A percentile compares a stretch with the other conserved stretches of the same genome.
Evolutionary conservation across 345 rosid genomes (phyloP).

Genomic region (Brassica cretica): DNA sequence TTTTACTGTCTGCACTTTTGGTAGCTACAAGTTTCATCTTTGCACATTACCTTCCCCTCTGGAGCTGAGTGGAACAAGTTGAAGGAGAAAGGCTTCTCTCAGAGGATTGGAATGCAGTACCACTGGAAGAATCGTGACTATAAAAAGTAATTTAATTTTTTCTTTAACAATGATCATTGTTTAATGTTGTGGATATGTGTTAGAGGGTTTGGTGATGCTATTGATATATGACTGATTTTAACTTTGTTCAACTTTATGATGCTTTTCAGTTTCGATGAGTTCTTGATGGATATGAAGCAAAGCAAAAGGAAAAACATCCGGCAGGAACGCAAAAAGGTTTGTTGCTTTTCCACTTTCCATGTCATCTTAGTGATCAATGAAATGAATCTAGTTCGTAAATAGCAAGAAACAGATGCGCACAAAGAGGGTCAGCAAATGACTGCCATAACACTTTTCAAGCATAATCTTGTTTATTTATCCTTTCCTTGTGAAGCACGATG

Average conservation of each 20-base stretch:
- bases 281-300: constrained; percentile 94
- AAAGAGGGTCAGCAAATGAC: neutral
- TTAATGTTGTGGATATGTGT: neutral
- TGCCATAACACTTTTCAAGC: neutral
- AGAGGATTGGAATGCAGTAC: constrained; percentile 92
- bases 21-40: constrained; percentile 79
- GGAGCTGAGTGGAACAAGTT: constrained; percentile 74
- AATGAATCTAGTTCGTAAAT: neutral
- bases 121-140: constrained; percentile 92
- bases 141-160: constrained; percentile 52
- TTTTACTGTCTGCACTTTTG: neutral
- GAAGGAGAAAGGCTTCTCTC: constrained; percentile 71
- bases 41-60: constrained; percentile 83
- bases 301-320: constrained; percentile 87
- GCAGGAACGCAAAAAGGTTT: constrained; percentile 94
- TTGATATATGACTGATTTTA: constrained; percentile 9
- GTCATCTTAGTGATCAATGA: neutral
- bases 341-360: constrained; percentile 6
- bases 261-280: constrained; percentile 79
- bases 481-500: neutral
- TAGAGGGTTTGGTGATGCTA: neutral
- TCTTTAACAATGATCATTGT: neutral
- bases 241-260: neutral
- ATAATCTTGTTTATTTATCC: neutral
- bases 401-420: neutral